These are phyloP conservation scores for Geotrichum europaeum DNA, from an alignment of 1,139 yeast species.

Conservation along the genomic window DNA sequence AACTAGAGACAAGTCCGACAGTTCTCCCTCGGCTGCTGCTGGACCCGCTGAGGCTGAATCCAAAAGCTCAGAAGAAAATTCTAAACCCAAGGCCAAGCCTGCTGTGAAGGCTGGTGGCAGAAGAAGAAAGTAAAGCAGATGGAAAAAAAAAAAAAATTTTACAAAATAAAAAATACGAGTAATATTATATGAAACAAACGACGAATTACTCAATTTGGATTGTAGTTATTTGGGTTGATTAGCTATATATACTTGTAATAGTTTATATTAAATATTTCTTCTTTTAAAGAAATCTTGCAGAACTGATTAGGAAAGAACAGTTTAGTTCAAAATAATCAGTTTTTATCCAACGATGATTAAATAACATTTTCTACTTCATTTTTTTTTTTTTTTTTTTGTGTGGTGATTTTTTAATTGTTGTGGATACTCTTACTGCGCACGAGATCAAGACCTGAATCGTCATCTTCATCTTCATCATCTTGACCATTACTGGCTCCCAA, in stretches of 20 bases:
- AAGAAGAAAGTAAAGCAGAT: constrained; percentile 20
- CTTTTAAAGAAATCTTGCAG: too few relatives aligned
- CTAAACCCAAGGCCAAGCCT: constrained; percentile 20
- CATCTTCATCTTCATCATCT: constrained; percentile 24
- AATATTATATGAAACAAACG: too few relatives aligned
- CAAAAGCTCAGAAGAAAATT: neutral
- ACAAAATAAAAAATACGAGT: constrained; percentile 24
- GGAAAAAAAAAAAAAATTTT: neutral
- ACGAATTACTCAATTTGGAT: too few relatives aligned
- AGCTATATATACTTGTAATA: too few relatives aligned
- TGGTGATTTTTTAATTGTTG: neutral
- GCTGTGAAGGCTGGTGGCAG: constrained; percentile 28
- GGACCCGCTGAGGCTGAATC: neutral
- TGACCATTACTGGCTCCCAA: constrained; percentile 16
- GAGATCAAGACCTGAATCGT: constrained; percentile 27
- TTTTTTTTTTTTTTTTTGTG: neutral
- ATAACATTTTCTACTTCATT: neutral
- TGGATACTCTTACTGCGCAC: constrained; percentile 35
- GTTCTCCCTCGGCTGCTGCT: neutral
- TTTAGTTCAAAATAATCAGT: too few relatives aligned
- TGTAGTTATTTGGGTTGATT: too few relatives aligned
- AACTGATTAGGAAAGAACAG: too few relatives aligned
- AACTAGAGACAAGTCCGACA: neutral
- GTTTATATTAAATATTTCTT: too few relatives aligned
- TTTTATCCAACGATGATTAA: neutral